Evolutionary conservation across 352 stramenopile genomes (phyloP), one percentile per base, ranked within the genome.

Genomic region (Pilasporangium apinafurcum): DNA sequence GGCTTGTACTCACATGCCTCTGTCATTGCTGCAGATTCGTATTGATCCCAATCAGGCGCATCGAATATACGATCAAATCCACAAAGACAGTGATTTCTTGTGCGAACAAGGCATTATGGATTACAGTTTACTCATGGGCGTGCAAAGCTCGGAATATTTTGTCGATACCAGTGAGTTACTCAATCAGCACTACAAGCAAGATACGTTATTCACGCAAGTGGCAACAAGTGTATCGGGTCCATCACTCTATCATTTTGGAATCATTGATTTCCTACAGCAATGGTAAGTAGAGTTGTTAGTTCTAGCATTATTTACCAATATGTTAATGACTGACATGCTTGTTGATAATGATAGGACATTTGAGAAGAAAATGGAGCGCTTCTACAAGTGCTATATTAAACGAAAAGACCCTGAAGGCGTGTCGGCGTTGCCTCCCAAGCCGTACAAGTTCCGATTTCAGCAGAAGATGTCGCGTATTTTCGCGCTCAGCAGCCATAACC

Each of bases 251-350:
- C 86, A 95, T 49, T 92, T 96, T 37, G 86, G 86, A 42, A 94
- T 96, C 53, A 96, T 96, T 51, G 86, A 96, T 48, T 92, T 96
- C 33, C 53, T 96, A 34, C 86, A 96, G 63, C 79, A 94, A 48
- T 96, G 82, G 82, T 88, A 49, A 48, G 78, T 75, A 5, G 14
- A 17, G 24, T 27, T 41, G 8, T 37, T 16, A 32, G 3, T 2
- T 10, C 25, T 16, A 14, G 21, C n/a, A n/a, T 30, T 26, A 14
- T 42, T 45, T 30, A 31, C 6, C 27, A 44, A 18, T 44, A 33
- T 38, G 14, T 35, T 45, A 14, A 56, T 48, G 2, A 24, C 61
- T 51, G 3, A 42, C 2, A 13, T 30, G 43, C 6, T 30, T 51
- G 18, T 29, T 48, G 32, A 28, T 44, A 4, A 6, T 14, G 2